Conservation (phyloP, 139 green algal species). For the Chlorella sorokiniana region DNA sequence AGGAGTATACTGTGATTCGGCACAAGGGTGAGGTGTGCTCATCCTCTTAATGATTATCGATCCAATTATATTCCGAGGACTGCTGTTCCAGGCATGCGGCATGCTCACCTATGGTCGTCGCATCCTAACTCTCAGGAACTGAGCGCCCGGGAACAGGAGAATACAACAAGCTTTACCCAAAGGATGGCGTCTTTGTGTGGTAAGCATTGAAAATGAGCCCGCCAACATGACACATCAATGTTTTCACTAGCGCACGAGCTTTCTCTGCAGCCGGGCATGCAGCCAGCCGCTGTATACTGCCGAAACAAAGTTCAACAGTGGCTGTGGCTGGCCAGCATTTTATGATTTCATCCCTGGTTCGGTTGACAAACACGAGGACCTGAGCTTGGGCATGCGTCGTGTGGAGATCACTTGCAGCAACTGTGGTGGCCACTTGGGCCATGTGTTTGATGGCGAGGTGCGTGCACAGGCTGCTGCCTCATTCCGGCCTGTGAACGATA, state of each 20-base stretch:
- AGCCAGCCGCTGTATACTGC: slow-evolving; percentile 58
- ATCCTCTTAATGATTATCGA: too few species aligned
- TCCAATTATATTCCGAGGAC: too few species aligned
- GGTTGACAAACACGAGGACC: slow-evolving; percentile 71
- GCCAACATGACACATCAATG: background rate
- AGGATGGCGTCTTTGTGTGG: slow-evolving; percentile 86
- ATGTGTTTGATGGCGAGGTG: slow-evolving; percentile 92
- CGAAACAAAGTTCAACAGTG: slow-evolving; percentile 92
- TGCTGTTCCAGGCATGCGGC: too few species aligned
- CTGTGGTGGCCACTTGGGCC: slow-evolving; percentile 93
- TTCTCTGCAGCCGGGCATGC: slow-evolving; percentile 14
- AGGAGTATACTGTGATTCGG: slow-evolving; percentile 83
- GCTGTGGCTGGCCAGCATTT: slow-evolving; percentile 96
- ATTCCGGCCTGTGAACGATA: too few species aligned
- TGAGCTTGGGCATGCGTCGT: slow-evolving; percentile 56
- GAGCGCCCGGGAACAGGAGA: slow-evolving; percentile 78
- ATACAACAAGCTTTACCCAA: slow-evolving; percentile 87
- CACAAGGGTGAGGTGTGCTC: too few species aligned
- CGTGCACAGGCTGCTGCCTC: background rate
- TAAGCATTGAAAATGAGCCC: slow-evolving; percentile 53
- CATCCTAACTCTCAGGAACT: slow-evolving; percentile 63
- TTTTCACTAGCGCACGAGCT: background rate
- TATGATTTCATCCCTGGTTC: slow-evolving; percentile 69
- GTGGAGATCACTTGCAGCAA: slow-evolving; percentile 85
- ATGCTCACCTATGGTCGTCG: too few species aligned